phyloP scores from a whole-genome alignment of 2,329 filamentous ascomycete genomes.

The Blastomyces parvus region DNA sequence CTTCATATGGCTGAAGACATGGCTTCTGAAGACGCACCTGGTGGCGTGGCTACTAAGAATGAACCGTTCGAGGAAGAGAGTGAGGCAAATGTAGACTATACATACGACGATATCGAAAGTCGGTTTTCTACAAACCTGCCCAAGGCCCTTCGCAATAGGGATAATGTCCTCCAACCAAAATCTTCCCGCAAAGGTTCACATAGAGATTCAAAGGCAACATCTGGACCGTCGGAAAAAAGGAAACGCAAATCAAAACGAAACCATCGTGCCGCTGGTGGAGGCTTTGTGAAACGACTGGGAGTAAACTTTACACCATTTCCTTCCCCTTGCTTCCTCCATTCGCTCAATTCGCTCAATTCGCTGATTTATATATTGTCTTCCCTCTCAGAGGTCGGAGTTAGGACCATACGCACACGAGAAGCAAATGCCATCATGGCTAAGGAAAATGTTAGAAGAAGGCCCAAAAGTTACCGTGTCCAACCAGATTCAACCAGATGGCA shows the following conservation, averaged over 20 bases:
- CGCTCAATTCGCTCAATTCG: too few species aligned
- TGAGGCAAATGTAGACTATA: conserved; percentile 9
- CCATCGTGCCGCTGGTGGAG: neutral
- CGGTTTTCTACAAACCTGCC: conserved; percentile 18
- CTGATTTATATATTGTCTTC: neutral
- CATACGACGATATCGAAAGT: conserved; percentile 13
- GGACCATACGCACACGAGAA: conserved; percentile 64
- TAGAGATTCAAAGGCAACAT: conserved; percentile 24
- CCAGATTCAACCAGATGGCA: conserved; percentile 38
- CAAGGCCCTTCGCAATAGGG: conserved; percentile 20
- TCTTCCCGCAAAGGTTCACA: conserved; percentile 23
- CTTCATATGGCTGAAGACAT: conserved; percentile 46
- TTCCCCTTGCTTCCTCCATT: too few species aligned
- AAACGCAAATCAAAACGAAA: conserved; percentile 17
- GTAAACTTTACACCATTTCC: conserved; percentile 9
- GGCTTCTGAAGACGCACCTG: conserved; percentile 31
- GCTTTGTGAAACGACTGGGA: conserved; percentile 18
- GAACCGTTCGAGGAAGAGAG: neutral
- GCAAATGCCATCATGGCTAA: conserved; percentile 63
- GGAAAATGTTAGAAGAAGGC: conserved; percentile 51
- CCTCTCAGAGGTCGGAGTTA: conserved; percentile 48
- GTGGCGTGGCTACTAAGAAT: conserved; percentile 9
- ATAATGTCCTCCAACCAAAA: conserved; percentile 14
- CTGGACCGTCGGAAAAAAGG: conserved; percentile 19
- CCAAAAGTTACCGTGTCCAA: conserved; percentile 49